These are phyloP conservation scores for Annulohypoxylon bovei DNA, from an alignment of 495 filamentous ascomycete genomes.

Conservation along the genomic window DNA sequence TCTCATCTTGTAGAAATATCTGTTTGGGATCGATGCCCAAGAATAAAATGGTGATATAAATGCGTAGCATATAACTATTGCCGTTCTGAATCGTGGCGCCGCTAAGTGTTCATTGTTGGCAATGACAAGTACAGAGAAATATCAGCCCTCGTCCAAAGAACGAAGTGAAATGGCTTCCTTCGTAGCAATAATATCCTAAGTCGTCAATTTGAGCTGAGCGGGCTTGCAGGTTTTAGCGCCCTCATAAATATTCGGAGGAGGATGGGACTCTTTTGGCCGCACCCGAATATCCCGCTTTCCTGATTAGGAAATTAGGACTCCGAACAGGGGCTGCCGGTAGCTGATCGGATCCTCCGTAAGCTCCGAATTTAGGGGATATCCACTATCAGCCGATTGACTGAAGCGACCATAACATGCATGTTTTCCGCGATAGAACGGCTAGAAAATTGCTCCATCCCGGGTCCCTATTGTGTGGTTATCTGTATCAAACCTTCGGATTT, in stretches of 20 bases:
- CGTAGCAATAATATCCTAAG: not conserved
- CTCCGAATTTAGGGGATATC: not conserved
- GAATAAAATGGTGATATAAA: not conserved
- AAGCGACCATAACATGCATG: not conserved
- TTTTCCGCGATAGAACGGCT: not conserved
- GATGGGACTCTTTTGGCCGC: not conserved
- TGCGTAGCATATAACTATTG: not conserved
- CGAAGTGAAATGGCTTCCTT: not conserved
- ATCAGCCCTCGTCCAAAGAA: not conserved
- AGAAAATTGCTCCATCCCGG: not conserved
- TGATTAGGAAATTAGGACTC: not conserved
- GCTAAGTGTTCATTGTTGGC: not conserved
- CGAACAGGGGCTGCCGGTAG: not conserved
- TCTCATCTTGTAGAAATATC: not conserved
- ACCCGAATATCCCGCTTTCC: not conserved
- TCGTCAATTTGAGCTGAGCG: not conserved
- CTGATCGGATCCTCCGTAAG: slow-evolving; percentile 1
- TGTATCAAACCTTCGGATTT: not conserved
- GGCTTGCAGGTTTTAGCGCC: not conserved
- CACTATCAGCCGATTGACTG: not conserved
- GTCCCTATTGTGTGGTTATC: not conserved
- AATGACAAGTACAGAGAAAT: not conserved
- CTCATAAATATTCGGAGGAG: not conserved
- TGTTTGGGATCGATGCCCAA: too few relatives aligned
- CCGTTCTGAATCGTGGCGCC: not conserved